These are phyloP conservation scores for Haberlea rhodopensis DNA, from an alignment of 257 asterid species.

Conservation along the genomic window DNA sequence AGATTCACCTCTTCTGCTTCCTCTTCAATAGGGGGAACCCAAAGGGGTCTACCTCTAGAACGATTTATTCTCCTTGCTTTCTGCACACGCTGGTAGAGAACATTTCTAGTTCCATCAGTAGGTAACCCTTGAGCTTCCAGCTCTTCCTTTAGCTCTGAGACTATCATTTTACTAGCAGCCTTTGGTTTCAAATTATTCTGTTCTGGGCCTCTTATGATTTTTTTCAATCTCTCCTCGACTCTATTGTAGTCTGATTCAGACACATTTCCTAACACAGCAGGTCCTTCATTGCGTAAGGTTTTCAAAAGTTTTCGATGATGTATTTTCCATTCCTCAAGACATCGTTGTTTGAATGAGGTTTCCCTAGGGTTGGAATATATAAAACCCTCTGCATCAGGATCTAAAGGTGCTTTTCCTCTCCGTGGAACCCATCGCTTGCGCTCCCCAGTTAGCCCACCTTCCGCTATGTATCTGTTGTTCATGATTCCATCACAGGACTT, in stretches of 20 bases:
- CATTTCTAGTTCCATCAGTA: constrained; percentile 94
- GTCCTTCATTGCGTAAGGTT: constrained; percentile 85
- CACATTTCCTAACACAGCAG: neutral
- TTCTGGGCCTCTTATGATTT: constrained; percentile 88
- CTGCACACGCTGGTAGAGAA: constrained; percentile 97
- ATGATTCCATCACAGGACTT: constrained; percentile 32
- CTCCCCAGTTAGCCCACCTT: constrained; percentile 98
- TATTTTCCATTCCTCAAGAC: constrained; percentile 83
- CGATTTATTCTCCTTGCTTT: constrained; percentile 99
- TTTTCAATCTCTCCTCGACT: constrained; percentile 87
- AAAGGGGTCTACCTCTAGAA: constrained; percentile 96
- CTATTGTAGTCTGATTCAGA: constrained; percentile 31
- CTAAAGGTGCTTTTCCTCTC: constrained; percentile 93
- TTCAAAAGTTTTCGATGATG: constrained; percentile 84
- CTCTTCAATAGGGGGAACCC: constrained; percentile 99
- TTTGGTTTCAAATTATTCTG: constrained; percentile 83
- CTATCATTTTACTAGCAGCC: constrained; percentile 98
- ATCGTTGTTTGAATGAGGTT: constrained; percentile 92
- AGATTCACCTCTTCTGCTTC: constrained; percentile 90
- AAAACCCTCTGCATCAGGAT: constrained; percentile 94
- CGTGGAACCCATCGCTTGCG: constrained; percentile 99
- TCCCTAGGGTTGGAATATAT: constrained; percentile 84
- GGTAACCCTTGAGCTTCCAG: constrained; percentile 98
- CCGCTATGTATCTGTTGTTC: constrained; percentile 74
- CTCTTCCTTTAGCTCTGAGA: constrained; percentile 91